A percentile compares a stretch with the other conserved stretches of the same genome.
Evolutionary conservation across 768 basidiomycete genomes (phyloP).

Genomic region (Heimioporus sp.): DNA sequence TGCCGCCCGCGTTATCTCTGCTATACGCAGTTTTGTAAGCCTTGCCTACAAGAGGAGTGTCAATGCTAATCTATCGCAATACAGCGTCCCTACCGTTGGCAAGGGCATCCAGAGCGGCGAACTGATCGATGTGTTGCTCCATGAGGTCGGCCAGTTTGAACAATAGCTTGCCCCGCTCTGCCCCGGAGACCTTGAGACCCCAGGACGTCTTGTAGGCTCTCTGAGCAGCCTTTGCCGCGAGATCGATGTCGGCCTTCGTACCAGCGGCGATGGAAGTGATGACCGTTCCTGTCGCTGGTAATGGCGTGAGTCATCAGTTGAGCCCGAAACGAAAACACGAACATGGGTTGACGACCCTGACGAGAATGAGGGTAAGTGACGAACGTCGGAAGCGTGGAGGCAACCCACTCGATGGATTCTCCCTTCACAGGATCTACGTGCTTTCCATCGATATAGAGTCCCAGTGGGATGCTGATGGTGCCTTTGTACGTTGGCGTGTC

Average conservation of each 20-base stretch:
- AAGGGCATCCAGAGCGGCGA: constrained; percentile 73
- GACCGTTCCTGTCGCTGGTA: constrained; percentile 59
- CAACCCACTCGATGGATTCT: constrained; percentile 60
- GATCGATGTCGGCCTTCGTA: constrained; percentile 69
- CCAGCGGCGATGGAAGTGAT: constrained; percentile 56
- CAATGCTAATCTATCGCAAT: not conserved
- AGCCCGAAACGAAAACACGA: constrained; percentile 6
- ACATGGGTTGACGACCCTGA: constrained; percentile 57
- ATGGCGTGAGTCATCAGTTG: not conserved
- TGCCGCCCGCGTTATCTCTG: constrained; percentile 41
- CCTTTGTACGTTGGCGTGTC: constrained; percentile 58
- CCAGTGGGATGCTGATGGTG: constrained; percentile 51
- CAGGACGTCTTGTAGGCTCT: constrained; percentile 61
- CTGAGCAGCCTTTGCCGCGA: constrained; percentile 67
- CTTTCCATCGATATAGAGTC: constrained; percentile 65
- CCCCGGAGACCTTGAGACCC: constrained; percentile 61
- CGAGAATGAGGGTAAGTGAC: not conserved
- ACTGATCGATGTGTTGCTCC: constrained; percentile 56
- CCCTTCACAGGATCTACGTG: constrained; percentile 49
- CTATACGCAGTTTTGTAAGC: constrained; percentile 47
- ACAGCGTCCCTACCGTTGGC: constrained; percentile 49
- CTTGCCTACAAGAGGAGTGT: constrained; percentile 42
- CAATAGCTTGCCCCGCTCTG: constrained; percentile 53
- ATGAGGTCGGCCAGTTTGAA: constrained; percentile 63
- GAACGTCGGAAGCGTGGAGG: not conserved